Conservation (phyloP, 2,329 filamentous ascomycete genomes). For the Incumbomyces delicatus region DNA sequence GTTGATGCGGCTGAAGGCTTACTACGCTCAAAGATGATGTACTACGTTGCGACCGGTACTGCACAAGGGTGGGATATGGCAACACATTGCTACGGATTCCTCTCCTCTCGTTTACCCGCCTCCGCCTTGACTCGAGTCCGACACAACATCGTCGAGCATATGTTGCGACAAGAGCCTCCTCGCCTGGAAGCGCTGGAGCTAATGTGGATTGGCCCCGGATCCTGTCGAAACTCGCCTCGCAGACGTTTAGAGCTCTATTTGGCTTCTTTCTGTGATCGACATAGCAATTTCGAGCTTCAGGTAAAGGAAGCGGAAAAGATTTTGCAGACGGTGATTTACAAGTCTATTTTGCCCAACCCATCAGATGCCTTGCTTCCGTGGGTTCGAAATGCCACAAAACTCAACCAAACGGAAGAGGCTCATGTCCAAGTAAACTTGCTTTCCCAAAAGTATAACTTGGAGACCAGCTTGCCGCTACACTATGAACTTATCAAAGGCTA, state of each 20-base stretch:
- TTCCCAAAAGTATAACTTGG: neutral
- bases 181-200: neutral
- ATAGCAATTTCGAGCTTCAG: neutral
- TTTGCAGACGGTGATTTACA: too few species aligned
- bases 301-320: neutral
- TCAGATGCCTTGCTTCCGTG: neutral
- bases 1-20: too few species aligned
- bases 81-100: neutral
- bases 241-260: neutral
- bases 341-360: neutral
- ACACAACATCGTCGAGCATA: neutral
- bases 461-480: neutral
- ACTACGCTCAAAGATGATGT: too few species aligned
- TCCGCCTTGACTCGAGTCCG: neutral
- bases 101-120: neutral
- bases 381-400: neutral
- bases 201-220: neutral
- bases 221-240: neutral
- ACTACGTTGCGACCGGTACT: neutral
- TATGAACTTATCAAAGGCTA: conserved; percentile 2
- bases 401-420: neutral
- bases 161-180: conserved; percentile 1
- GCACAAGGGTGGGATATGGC: neutral
- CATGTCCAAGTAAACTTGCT: neutral
- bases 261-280: neutral